Evolutionary conservation across 2,329 filamentous ascomycete genomes (phyloP), one percentile per base, ranked within the genome.

Genomic region (Colletotrichum falcatum): DNA sequence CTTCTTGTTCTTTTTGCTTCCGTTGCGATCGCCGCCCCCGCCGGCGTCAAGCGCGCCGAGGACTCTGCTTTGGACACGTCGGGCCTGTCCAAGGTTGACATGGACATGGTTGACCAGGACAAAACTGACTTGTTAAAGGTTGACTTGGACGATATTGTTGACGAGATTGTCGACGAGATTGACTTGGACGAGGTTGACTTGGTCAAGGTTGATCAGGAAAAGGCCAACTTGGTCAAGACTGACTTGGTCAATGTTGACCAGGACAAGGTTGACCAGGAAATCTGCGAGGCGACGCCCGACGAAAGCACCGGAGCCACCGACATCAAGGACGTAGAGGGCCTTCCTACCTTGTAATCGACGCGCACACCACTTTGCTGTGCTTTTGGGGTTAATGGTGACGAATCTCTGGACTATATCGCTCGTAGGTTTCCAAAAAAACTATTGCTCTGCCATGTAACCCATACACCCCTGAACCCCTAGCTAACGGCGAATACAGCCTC

Each of bases 341-440:
- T 61, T 49, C 2, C 20, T 16, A 11, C 39, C 1, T 2, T 69
- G 8, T 69, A 37, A 0, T 18, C 54, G 11, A 39, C n/a, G n/a
- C n/a, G 53, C 4, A 58, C 39, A 18, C 46, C 61, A 1, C 20
- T 65, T 3, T 69, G 66, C 48, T 69, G 66, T 16, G 20, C n/a
- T 7, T n/a, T 16, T 4, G 35, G 60, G 28, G 28, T 18, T 2
- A 9, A 39, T 7, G 33, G 28, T 14, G 14, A n/a, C 2, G 23
- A 26, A 2, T 42, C 46, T 5, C 33, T 55, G 26, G 26, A 66
- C 7, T 66, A 42, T 35, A n/a, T 28, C 12, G 55, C 62, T 4
- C 49, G 66, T 70, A 66, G 11, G 66, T 33, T 18, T 7, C 20
- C 18, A 20, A 42, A n/a, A 12, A 5, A 1, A 14, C 23, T 3